These are phyloP conservation scores for Pueraria montana DNA, from an alignment of 306 rosid genomes.

Conservation along the genomic window DNA sequence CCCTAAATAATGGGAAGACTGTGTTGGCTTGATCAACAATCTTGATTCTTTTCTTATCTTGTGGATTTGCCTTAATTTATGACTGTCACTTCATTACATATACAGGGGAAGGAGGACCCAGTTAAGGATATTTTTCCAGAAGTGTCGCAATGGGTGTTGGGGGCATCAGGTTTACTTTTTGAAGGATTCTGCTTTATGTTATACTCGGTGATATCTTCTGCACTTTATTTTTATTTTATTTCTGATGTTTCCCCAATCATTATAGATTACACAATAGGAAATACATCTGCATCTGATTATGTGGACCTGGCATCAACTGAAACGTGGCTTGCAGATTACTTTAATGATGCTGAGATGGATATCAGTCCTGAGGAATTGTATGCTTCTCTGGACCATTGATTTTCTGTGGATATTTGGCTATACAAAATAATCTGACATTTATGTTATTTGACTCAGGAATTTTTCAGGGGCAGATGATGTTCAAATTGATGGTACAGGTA, in stretches of 20 bases:
- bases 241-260: slow-evolving; percentile 37
- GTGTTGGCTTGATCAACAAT: slow-evolving; percentile 19
- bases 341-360: slow-evolving; percentile 78
- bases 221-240: slow-evolving; percentile 24
- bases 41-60: slow-evolving; percentile 32
- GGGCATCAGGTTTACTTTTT: slow-evolving; percentile 66
- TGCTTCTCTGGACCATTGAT: slow-evolving; percentile 52
- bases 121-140: slow-evolving; percentile 66
- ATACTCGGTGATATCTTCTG: neutral
- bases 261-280: slow-evolving; percentile 58
- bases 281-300: slow-evolving; percentile 60
- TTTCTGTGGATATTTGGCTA: slow-evolving; percentile 15
- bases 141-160: slow-evolving; percentile 65
- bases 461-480: slow-evolving; percentile 67
- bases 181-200: neutral
- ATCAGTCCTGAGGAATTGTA: slow-evolving; percentile 84
- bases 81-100: slow-evolving; percentile 34
- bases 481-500: slow-evolving; percentile 79
- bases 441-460: slow-evolving; percentile 66
- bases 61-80: slow-evolving; percentile 27
- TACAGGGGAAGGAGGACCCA: slow-evolving; percentile 72
- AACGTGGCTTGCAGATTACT: slow-evolving; percentile 87
- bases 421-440: slow-evolving; percentile 49
- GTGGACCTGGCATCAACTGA: slow-evolving; percentile 77
- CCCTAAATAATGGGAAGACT: slow-evolving; percentile 5